Evolutionary conservation across 2,329 filamentous ascomycete species (phyloP).

Genomic region (Colletotrichum lini): DNA sequence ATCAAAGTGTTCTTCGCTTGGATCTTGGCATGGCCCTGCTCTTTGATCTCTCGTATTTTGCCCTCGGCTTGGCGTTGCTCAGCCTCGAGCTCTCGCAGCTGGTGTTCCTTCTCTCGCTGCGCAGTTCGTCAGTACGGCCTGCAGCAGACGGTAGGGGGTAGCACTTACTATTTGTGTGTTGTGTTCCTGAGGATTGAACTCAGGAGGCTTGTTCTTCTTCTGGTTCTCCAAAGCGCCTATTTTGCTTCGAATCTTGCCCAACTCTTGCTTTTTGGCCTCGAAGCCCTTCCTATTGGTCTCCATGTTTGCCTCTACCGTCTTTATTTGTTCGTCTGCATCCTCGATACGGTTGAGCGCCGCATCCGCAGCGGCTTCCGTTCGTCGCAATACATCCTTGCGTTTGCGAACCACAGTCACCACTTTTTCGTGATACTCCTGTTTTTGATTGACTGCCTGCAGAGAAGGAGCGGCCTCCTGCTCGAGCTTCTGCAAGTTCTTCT

Average conservation of each 20-base stretch:
- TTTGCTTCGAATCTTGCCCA: slow-evolving; percentile 64
- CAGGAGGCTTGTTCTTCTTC: slow-evolving; percentile 72
- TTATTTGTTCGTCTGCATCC: slow-evolving; percentile 44
- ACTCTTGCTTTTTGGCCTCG: slow-evolving; percentile 65
- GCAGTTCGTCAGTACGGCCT: slow-evolving; percentile 46
- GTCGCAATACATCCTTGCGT: slow-evolving; percentile 68
- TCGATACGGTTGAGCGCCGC: slow-evolving; percentile 59
- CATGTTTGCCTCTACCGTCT: slow-evolving; percentile 57
- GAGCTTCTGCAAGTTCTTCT: slow-evolving; percentile 71
- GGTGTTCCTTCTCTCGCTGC: slow-evolving; percentile 74
- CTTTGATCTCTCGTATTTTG: slow-evolving; percentile 59
- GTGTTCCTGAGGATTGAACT: slow-evolving; percentile 79
- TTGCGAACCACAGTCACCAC: slow-evolving; percentile 69
- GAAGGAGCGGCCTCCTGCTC: slow-evolving; percentile 75
- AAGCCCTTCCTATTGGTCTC: slow-evolving; percentile 67
- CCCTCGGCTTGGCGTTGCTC: slow-evolving; percentile 54
- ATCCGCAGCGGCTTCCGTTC: slow-evolving; percentile 67
- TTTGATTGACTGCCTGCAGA: slow-evolving; percentile 76
- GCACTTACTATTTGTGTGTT: slow-evolving; percentile 79
- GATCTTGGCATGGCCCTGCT: slow-evolving; percentile 58
- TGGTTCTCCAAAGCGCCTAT: slow-evolving; percentile 76
- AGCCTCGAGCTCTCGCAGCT: slow-evolving; percentile 65
- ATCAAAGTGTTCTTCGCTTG: slow-evolving; percentile 57
- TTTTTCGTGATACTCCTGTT: slow-evolving; percentile 75
- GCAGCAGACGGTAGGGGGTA: neutral